phyloP scores from a whole-genome alignment of 2,329 filamentous ascomycete genomes.

The Botryotinia narcissicola region DNA sequence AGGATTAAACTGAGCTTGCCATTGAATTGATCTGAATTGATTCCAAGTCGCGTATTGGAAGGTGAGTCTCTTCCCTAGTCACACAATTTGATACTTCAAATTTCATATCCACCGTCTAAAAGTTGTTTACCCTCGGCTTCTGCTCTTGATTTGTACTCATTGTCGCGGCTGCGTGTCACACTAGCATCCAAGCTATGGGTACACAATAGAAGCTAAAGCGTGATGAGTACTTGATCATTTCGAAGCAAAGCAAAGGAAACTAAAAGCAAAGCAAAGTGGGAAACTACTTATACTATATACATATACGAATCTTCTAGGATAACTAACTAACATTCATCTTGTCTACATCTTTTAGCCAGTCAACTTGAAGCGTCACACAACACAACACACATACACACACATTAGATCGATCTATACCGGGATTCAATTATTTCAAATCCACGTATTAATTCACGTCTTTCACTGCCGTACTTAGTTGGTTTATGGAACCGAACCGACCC shows the following conservation, averaged over 20 bases:
- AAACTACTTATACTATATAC: constrained; percentile 12
- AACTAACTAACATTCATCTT: neutral
- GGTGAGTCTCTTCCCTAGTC: constrained; percentile 25
- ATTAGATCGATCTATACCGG: neutral
- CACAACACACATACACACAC: neutral
- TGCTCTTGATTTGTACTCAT: neutral
- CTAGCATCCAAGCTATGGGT: neutral
- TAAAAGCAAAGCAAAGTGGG: neutral
- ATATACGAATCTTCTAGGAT: neutral
- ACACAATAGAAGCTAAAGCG: neutral
- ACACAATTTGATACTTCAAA: neutral
- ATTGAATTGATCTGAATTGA: constrained; percentile 18
- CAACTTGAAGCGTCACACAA: neutral
- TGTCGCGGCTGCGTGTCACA: neutral
- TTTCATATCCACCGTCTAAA: neutral
- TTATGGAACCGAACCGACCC: neutral
- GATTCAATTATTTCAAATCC: neutral
- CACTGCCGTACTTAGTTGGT: neutral
- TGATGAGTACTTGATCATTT: neutral
- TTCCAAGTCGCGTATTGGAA: constrained; percentile 32
- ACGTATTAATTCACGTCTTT: neutral
- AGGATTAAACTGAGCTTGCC: constrained; percentile 29
- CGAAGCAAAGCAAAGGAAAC: neutral
- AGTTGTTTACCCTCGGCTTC: neutral
- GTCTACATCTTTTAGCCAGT: neutral